Base-by-base conservation (phyloP, 495 filamentous ascomycete species). In the Choiromyces venosus region DNA sequence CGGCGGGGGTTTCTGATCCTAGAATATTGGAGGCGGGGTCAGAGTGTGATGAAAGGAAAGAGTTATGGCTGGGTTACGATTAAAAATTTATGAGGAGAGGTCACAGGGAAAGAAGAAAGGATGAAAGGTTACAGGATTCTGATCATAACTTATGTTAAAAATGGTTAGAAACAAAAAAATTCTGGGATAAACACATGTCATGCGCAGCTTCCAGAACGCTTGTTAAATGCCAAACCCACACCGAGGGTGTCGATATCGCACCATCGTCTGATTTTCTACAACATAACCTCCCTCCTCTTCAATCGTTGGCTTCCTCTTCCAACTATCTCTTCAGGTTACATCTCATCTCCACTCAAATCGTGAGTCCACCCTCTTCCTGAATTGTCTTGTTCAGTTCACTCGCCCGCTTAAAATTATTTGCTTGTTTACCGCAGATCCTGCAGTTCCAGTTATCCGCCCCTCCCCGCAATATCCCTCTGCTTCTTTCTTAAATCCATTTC, bases 131-230 rank as follows among this genome's bases (percentile, higher is more conserved):
- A 61, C 25, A 14, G 52, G 52, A 33, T 29, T 25, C 25, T 14
- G 52, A 61, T 61, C 52, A 61, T 61, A 33, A 33, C 25, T 61
- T 29, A 61, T 29, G 25, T 56, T 56, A 61, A 16, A 61, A 33
- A 16, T 33, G 25, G 52, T 16, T 61, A 33, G 10, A 33, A 33
- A 33, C 12, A 61, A 42, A 29, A 56, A 56, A 33, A 33, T 10
- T 61, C 52, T 61, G 18, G 25, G 52, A 61, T 61, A 61, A 61
- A 61, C 52, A 61, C 52, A 61, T 61, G 25, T 61, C 52, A 29
- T 61, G 52, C 52, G 52, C 25, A 61, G 52, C 52, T 33, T 61
- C 52, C 52, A 61, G 52, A 61, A 33, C 52, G 25, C 52, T 29
- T 61, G 25, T 33, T 33, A 2, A 29, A 16, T 6, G 25, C 52